Conservation (phyloP, 1,139 yeast species). For the Trichomonascaceae sp. region DNA sequence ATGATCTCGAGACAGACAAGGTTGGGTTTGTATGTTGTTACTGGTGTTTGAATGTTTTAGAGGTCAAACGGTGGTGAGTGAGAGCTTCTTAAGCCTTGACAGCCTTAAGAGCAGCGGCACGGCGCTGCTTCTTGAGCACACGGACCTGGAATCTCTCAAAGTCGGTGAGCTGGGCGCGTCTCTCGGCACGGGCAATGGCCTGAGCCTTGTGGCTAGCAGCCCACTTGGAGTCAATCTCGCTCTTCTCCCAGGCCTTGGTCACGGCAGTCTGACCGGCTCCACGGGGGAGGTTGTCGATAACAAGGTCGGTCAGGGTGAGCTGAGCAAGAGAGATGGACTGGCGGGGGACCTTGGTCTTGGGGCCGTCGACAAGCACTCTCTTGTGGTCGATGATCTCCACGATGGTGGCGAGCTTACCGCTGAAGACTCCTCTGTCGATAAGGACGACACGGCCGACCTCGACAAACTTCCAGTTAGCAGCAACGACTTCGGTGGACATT, state of each 20-base stretch:
- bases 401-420: conserved; percentile 82
- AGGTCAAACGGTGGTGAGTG: no score
- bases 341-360: conserved; percentile 75
- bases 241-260: conserved; percentile 86
- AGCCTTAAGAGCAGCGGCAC: conserved; percentile 87
- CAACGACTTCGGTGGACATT: conserved; percentile 47
- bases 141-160: conserved; percentile 99
- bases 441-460: conserved; percentile 99
- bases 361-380: conserved; percentile 97
- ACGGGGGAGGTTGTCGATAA: conserved; percentile 78
- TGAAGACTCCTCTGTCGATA: conserved; percentile 54
- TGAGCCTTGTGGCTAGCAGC: conserved; percentile 92
- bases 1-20: no score
- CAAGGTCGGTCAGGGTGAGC: conserved; percentile 87
- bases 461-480: conserved; percentile 98
- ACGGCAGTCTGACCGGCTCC: conserved; percentile 83
- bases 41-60: no score
- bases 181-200: conserved; percentile 90
- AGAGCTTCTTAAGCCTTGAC: conserved; percentile 53
- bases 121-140: conserved; percentile 94
- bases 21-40: no score
- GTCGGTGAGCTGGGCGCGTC: conserved; percentile 86
- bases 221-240: conserved; percentile 86
- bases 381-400: conserved; percentile 99
- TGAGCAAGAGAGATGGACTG: conserved; percentile 81